phyloP scores from a whole-genome alignment of 1,284 basidiomycete genomes.

The Malassezia japonica region DNA sequence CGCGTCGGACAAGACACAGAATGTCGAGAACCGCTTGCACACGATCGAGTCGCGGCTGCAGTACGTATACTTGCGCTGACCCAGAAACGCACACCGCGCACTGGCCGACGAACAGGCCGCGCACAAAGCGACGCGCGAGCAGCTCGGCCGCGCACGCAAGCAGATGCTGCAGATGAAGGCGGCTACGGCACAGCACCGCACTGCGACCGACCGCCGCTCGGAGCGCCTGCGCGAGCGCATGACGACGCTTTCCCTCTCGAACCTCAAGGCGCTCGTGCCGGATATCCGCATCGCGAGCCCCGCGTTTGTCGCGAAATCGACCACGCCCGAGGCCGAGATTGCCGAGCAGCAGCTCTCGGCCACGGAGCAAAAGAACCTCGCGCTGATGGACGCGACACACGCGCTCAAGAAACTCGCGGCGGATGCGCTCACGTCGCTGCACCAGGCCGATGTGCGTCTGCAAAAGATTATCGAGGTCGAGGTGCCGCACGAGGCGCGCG shows the following conservation, averaged over 20 bases:
- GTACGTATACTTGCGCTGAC: not conserved
- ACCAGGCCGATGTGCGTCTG: conserved; percentile 13
- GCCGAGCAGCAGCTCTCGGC: conserved; percentile 11
- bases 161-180: conserved; percentile 10
- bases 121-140: conserved; percentile 12
- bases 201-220: conserved; percentile 10
- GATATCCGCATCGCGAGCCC: conserved; percentile 11
- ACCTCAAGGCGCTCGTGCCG: conserved; percentile 10
- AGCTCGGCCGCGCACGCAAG: conserved; percentile 7
- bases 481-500: not conserved
- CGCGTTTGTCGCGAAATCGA: conserved; percentile 2
- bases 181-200: conserved; percentile 4
- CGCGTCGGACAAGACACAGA: not conserved
- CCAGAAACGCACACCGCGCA: conserved; percentile 1
- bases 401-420: conserved; percentile 16
- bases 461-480: conserved; percentile 16
- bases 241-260: conserved; percentile 3
- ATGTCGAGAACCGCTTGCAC: conserved; percentile 9
- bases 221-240: conserved; percentile 17
- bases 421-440: conserved; percentile 10
- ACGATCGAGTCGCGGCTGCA: conserved; percentile 1
- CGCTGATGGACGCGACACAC: conserved; percentile 8
- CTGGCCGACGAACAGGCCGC: conserved; percentile 7
- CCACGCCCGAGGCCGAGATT: not conserved
- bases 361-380: conserved; percentile 8